Evolutionary conservation across 2,329 filamentous ascomycete species (phyloP).

Genomic region (Lasiodiplodia gonubiensis): DNA sequence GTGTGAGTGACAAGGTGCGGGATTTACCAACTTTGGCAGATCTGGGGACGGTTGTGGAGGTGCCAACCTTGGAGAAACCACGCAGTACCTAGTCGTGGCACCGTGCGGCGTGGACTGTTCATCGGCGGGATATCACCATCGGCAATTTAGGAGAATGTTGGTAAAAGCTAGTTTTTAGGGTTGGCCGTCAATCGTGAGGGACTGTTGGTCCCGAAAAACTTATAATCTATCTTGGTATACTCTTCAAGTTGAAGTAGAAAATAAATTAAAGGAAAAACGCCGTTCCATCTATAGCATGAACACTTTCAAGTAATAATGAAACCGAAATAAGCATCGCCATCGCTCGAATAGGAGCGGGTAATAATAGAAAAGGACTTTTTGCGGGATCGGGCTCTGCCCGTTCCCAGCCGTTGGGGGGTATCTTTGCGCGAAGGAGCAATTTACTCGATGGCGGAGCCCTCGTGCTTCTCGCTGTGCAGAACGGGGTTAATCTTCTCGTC

Average conservation of each 20-base stretch:
- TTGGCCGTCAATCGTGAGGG: constrained; percentile 22
- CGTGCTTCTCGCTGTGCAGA: constrained; percentile 53
- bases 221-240: constrained; percentile 22
- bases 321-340: background rate
- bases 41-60: constrained; percentile 16
- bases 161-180: constrained; percentile 7
- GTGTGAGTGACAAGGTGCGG: constrained; percentile 12
- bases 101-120: too few relatives aligned
- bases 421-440: constrained; percentile 14
- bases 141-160: background rate
- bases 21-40: constrained; percentile 23
- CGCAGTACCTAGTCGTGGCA: too few relatives aligned
- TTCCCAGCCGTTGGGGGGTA: constrained; percentile 3
- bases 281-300: constrained; percentile 13
- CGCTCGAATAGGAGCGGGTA: background rate
- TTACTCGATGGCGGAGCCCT: constrained; percentile 63
- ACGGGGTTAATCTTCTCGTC: constrained; percentile 74
- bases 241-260: constrained; percentile 7
- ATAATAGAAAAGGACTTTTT: background rate
- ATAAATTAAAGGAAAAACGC: constrained; percentile 2
- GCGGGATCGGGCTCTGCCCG: background rate
- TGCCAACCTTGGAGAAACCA: background rate
- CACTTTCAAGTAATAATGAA: background rate
- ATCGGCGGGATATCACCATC: background rate
- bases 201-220: constrained; percentile 6